Base-by-base conservation (phyloP, 208 protist species). In the Crithidia sp. region DNA sequence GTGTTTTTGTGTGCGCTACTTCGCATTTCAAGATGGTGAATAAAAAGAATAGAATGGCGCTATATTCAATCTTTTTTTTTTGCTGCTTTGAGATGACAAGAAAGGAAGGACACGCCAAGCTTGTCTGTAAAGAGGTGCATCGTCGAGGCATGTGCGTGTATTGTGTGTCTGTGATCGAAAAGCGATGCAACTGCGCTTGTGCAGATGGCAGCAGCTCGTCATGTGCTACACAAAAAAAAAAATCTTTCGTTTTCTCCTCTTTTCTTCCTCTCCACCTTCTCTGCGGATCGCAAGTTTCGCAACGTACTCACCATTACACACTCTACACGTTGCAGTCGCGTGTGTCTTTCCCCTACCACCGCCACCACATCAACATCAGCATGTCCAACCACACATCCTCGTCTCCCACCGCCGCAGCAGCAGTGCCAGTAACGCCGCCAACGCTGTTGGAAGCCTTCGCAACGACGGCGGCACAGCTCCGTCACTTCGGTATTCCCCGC, bases 401-500 rank as follows among this genome's bases (percentile, higher is more conserved):
- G 8, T 55, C 57, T 36, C 17, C 53, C 45, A 12, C 9, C 5
- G 47, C 17, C 0, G 36, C 8, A 6, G 49, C 7, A 4, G 36
- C 67, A 9, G 67, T 43, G n/a, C 36, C 44, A 4, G 62, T 45
- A 3, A 13, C 45, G n/a, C 76, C 63, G 12, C 63, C 61, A 13
- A 92, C 78, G 16, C 77, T 95, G 40, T 67, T 83, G 28, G 84
- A 92, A 58, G 88, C 91, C 41, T 94, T 94, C 55, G 75, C 70
- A 37, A 77, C 79, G 52, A 94, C 82, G 10, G 82, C 91, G 0
- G 83, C 81, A 41, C 76, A 84, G 14, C 77, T 94, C 19, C 82
- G 87, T 45, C 84, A 94, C 62, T 93, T 88, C 49, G 88, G 83
- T 43, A 74, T 95, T 49, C 86, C 91, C 14, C 78, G 88, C 37